Conservation (phyloP, 352 stramenopile species). For the Pilasporangium apinafurcum region DNA sequence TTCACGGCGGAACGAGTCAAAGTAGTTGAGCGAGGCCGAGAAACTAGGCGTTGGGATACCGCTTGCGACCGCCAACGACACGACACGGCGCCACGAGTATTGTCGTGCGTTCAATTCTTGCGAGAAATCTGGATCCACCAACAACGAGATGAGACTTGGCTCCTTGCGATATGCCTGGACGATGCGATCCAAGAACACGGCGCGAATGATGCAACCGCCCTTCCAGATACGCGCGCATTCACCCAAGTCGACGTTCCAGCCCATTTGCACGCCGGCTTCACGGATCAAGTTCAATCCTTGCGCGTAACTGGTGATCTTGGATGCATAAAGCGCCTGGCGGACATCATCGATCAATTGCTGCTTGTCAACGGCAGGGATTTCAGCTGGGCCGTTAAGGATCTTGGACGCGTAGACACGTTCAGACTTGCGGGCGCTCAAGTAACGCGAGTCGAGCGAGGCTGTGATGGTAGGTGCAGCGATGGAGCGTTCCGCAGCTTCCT, state of each 20-base stretch:
- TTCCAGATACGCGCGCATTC: constrained; percentile 99
- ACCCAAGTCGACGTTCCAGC: constrained; percentile 95
- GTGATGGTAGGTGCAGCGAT: constrained; percentile 97
- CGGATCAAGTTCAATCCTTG: constrained; percentile 95
- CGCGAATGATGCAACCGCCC: constrained; percentile 99
- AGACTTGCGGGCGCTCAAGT: constrained; percentile 95
- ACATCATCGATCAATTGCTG: constrained; percentile 96
- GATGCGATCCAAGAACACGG: constrained; percentile 96
- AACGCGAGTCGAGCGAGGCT: constrained; percentile 94
- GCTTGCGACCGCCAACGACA: constrained; percentile 93
- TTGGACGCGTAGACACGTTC: constrained; percentile 92
- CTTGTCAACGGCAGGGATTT: constrained; percentile 91
- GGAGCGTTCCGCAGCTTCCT: constrained; percentile 93
- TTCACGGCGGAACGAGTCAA: constrained; percentile 96
- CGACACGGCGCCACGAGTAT: constrained; percentile 94
- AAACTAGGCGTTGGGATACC: constrained; percentile 92
- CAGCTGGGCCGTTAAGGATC: constrained; percentile 90
- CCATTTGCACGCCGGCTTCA: constrained; percentile 91
- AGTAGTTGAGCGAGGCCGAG: constrained; percentile 95
- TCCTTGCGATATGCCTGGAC: constrained; percentile 92
- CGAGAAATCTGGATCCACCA: constrained; percentile 97
- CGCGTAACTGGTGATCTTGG: constrained; percentile 99
- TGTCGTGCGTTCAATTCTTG: constrained; percentile 93
- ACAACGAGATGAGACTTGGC: constrained; percentile 91
- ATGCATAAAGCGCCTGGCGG: constrained; percentile 94